phyloP scores from a whole-genome alignment of 2,329 filamentous ascomycete species.

The Colletotrichum euphorbiae region DNA sequence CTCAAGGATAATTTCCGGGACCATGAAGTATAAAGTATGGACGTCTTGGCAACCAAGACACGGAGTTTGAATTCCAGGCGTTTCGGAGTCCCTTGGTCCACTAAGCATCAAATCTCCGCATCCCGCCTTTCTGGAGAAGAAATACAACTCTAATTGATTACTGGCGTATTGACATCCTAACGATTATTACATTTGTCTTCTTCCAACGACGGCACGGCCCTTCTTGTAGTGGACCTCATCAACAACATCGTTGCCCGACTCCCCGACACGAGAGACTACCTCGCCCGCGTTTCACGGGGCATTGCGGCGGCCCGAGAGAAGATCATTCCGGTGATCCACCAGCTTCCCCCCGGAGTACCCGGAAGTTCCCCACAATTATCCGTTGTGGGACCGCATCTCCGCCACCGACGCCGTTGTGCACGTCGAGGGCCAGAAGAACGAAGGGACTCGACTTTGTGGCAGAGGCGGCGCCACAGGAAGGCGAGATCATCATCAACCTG shows the following conservation, averaged over 20 bases:
- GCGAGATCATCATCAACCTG: conserved; percentile 3
- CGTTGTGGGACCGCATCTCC: background rate
- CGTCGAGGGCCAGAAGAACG: background rate
- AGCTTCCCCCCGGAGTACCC: conserved; percentile 6
- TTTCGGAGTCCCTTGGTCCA: background rate
- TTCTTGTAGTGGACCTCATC: conserved; percentile 10
- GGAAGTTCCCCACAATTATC: conserved; percentile 3
- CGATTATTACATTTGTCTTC: background rate
- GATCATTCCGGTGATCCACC: conserved; percentile 10
- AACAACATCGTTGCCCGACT: background rate
- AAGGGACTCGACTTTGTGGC: background rate
- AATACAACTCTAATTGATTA: background rate
- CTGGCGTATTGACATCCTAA: background rate
- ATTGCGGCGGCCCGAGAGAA: conserved; percentile 2
- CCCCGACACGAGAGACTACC: background rate
- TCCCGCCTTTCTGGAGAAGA: background rate
- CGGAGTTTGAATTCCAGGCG: background rate
- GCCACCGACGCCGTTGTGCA: conserved; percentile 10
- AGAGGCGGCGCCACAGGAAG: background rate
- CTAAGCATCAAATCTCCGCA: background rate
- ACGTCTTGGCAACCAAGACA: background rate
- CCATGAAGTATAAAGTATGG: background rate
- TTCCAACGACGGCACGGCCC: background rate
- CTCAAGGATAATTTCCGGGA: conserved; percentile 2
- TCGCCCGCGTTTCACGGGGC: background rate